Evolutionary conservation across 306 rosid species (phyloP).

Genomic region (Trifolium subterraneum): DNA sequence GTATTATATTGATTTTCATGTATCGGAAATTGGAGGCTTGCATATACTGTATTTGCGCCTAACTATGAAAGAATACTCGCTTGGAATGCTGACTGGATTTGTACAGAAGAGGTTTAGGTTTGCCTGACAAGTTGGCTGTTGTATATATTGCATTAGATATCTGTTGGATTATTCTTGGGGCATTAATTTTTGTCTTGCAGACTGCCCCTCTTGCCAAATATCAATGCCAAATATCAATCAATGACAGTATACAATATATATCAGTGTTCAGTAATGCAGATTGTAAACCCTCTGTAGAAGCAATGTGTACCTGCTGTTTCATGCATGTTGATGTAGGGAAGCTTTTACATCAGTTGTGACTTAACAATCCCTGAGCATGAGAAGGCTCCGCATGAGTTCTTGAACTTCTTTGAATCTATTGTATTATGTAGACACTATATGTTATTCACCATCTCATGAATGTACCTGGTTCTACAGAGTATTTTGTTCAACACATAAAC

Average conservation of each 20-base stretch:
- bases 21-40: neutral
- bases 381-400: slow-evolving; percentile 13
- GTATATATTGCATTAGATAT: slow-evolving; percentile 4
- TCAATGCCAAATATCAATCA: neutral
- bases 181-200: neutral
- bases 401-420: neutral
- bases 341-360: slow-evolving; percentile 6
- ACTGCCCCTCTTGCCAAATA: neutral
- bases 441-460: slow-evolving; percentile 13
- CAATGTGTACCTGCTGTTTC: slow-evolving; percentile 18
- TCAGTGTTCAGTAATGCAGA: slow-evolving; percentile 16
- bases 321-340: slow-evolving; percentile 21
- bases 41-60: slow-evolving; percentile 22
- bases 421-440: neutral
- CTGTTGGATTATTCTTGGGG: neutral
- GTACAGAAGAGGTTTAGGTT: slow-evolving; percentile 44
- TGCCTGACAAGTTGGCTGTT: slow-evolving; percentile 38
- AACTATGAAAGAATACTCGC: slow-evolving; percentile 23
- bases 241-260: neutral
- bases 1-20: slow-evolving; percentile 7
- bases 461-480: neutral
- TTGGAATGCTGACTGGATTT: slow-evolving; percentile 37
- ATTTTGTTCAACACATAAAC: neutral
- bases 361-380: slow-evolving; percentile 6
- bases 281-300: slow-evolving; percentile 17